A percentile compares a stretch with the other conserved stretches of the same genome.
Evolutionary conservation across 1,284 basidiomycete genomes (phyloP).

Genomic region (Heterobasidion irregulare): DNA sequence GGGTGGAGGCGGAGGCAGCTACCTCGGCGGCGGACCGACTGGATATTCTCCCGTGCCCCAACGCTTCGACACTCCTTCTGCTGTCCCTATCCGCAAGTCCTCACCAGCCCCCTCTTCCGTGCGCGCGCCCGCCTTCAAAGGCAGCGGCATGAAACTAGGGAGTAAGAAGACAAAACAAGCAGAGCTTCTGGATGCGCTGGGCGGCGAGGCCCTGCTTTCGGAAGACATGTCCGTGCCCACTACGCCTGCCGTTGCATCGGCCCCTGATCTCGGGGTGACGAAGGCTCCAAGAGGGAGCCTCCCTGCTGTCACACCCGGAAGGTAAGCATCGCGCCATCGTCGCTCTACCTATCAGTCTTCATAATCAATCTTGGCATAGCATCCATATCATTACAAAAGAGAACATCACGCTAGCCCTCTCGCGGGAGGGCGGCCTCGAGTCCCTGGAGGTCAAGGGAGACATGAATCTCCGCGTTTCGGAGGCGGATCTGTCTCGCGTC

Average conservation of each 20-base stretch:
- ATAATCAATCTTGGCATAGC: constrained; percentile 28
- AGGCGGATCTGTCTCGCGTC: constrained; percentile 70
- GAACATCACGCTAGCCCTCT: constrained; percentile 70
- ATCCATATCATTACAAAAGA: constrained; percentile 87
- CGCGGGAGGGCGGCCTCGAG: constrained; percentile 87
- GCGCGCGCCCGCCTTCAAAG: constrained; percentile 82
- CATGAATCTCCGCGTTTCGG: constrained; percentile 86
- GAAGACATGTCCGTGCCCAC: constrained; percentile 52
- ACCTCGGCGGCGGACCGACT: constrained; percentile 55
- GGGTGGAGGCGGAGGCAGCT: constrained; percentile 34
- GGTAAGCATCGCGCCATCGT: constrained; percentile 33
- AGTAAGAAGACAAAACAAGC: constrained; percentile 85
- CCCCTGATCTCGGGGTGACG: constrained; percentile 30
- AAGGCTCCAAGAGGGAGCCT: constrained; percentile 49
- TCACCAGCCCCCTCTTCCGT: constrained; percentile 44
- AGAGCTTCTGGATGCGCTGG: constrained; percentile 82
- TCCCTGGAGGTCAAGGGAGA: constrained; percentile 91
- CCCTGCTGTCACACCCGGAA: constrained; percentile 72
- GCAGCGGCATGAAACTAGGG: constrained; percentile 96
- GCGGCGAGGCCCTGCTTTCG: constrained; percentile 64
- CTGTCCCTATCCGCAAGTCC: constrained; percentile 33
- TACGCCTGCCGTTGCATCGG: constrained; percentile 41
- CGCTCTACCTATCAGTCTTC: background rate
- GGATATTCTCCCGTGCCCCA: constrained; percentile 63
- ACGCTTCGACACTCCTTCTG: constrained; percentile 55